Percentiles rank a stretch among this genome's conserved stretches.
Evolutionary conservation across 345 rosid genomes (phyloP).

Genomic region (Bretschneidera sinensis): DNA sequence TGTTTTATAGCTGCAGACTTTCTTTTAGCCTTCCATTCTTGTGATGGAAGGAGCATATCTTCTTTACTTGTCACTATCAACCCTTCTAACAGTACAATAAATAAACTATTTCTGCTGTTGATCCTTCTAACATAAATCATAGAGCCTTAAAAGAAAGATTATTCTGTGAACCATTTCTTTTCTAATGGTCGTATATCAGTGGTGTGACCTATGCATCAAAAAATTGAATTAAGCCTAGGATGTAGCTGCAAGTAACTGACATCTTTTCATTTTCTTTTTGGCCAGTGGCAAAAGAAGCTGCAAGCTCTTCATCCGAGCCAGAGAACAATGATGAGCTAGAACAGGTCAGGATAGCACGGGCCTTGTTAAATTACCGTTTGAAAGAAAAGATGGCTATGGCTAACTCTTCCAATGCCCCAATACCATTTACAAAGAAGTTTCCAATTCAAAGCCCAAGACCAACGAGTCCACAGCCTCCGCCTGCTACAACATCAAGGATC

Average conservation of each 20-base stretch:
- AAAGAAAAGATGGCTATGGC: slow-evolving; percentile 74
- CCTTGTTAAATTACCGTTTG: slow-evolving; percentile 59
- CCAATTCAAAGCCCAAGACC: slow-evolving; percentile 67
- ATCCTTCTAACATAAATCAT: neutral
- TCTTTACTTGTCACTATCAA: too few relatives aligned
- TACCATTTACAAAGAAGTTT: slow-evolving; percentile 73
- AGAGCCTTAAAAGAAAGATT: neutral
- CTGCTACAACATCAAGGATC: slow-evolving; percentile 71
- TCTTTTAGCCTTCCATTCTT: too few relatives aligned
- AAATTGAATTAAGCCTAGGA: neutral
- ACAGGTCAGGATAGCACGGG: slow-evolving; percentile 86
- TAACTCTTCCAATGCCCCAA: slow-evolving; percentile 42
- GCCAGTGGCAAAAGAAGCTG: slow-evolving; percentile 94
- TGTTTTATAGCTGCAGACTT: too few relatives aligned
- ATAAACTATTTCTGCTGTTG: neutral
- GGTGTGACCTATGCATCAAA: too few relatives aligned
- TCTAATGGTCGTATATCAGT: neutral
- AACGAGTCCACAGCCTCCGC: slow-evolving; percentile 75
- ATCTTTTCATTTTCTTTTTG: slow-evolving; percentile 15
- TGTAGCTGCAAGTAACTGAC: neutral
- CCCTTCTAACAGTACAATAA: too few relatives aligned
- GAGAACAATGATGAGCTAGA: slow-evolving; percentile 87
- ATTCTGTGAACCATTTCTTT: neutral
- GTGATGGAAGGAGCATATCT: too few relatives aligned
- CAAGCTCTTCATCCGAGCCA: slow-evolving; percentile 67